Conservation (phyloP, 352 stramenopile genomes). For the Globisporangium rhizosaccharum region DNA sequence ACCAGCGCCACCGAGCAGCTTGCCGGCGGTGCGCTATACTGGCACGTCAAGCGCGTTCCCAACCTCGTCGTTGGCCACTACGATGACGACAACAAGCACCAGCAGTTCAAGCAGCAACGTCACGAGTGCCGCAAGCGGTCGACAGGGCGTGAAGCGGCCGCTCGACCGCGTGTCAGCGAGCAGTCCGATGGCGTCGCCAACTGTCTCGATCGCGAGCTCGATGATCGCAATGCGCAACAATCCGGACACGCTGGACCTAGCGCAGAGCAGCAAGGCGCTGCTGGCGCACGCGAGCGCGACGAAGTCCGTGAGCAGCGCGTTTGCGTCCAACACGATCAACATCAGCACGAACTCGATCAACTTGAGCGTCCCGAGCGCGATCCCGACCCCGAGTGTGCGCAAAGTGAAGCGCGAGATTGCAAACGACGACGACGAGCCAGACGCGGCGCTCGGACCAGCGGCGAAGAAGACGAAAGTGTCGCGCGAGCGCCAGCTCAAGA, state of each 20-base stretch:
- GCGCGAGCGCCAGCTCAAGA: conserved; percentile 81
- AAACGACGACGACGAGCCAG: conserved; percentile 13
- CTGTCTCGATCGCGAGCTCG: conserved; percentile 46
- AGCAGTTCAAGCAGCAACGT: background rate
- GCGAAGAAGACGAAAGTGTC: conserved; percentile 83
- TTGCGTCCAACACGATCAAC: conserved; percentile 15
- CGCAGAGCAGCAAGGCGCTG: conserved; percentile 17
- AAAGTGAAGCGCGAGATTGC: conserved; percentile 22
- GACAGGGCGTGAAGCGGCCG: conserved; percentile 41
- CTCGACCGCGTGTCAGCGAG: conserved; percentile 19
- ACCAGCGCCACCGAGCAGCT: background rate
- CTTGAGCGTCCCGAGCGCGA: conserved; percentile 11
- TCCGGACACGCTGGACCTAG: conserved; percentile 11
- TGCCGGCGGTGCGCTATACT: conserved; percentile 5
- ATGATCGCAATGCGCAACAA: conserved; percentile 64
- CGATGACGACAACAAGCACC: conserved; percentile 3
- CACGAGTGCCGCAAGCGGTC: background rate
- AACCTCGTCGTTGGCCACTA: conserved; percentile 6
- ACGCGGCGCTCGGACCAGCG: conserved; percentile 16
- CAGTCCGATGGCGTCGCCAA: conserved; percentile 37
- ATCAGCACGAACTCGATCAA: conserved; percentile 32
- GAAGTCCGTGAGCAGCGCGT: conserved; percentile 4
- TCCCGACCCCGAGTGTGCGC: background rate
- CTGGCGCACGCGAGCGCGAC: conserved; percentile 14
- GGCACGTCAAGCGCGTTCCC: conserved; percentile 12